These are phyloP conservation scores for Microcera coccophila DNA, from an alignment of 2,329 filamentous ascomycete species.

Conservation along the genomic window DNA sequence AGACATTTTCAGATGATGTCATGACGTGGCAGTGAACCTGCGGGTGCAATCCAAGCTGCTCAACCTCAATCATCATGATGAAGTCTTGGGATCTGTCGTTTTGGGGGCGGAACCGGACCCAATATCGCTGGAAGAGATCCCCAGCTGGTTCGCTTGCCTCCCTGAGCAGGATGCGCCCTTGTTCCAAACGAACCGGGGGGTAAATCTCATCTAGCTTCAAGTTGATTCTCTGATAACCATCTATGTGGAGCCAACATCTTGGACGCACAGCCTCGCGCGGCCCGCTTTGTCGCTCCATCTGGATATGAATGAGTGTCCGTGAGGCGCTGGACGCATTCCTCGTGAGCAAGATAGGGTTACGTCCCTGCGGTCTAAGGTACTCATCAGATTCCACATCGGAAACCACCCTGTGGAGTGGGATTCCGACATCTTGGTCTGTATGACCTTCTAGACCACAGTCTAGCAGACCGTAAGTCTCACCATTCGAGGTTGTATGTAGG, in stretches of 20 bases:
- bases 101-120: constrained; percentile 1
- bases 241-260: constrained; percentile 1
- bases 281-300: not conserved
- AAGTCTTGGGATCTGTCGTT: constrained; percentile 1
- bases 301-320: constrained; percentile 3
- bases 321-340: not conserved
- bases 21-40: constrained; percentile 1
- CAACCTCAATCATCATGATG: constrained; percentile 3
- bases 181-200: constrained; percentile 5
- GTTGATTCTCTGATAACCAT: not conserved
- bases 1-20: not conserved
- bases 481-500: not conserved
- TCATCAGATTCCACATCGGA: not conserved
- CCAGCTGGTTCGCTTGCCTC: not conserved
- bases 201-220: constrained; percentile 1
- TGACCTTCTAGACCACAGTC: constrained; percentile 8
- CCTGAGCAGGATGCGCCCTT: constrained; percentile 1
- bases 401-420: constrained; percentile 3
- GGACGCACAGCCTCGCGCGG: not conserved
- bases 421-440: constrained; percentile 1
- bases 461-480: constrained; percentile 3
- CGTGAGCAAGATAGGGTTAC: not conserved
- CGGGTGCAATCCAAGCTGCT: not conserved
- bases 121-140: not conserved
- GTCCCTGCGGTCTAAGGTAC: constrained; percentile 4